These are phyloP conservation scores for Kalanchoe fedtschenkoi DNA, from an alignment of 164 flowering plant species.

Conservation along the genomic window DNA sequence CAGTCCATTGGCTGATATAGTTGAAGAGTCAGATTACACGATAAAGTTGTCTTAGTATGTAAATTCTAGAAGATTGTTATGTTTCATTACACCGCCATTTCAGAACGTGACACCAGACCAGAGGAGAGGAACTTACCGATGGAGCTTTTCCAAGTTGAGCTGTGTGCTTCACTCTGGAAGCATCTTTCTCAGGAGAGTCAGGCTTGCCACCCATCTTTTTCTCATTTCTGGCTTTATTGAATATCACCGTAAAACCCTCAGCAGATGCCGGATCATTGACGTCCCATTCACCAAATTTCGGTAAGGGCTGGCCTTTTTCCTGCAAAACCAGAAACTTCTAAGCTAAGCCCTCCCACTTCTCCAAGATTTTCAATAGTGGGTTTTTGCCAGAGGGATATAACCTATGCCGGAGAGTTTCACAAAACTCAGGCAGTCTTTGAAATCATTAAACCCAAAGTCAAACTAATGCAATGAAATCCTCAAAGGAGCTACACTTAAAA, in stretches of 20 bases:
- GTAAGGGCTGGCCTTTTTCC: slow-evolving; percentile 7
- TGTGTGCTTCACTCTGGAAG: background rate
- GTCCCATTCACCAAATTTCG: slow-evolving; percentile 8
- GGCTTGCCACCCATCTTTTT: slow-evolving; percentile 5
- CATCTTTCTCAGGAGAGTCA: slow-evolving; percentile 4
- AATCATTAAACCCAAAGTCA: background rate
- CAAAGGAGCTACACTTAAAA: no score
- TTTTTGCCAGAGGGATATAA: background rate
- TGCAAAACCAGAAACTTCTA: background rate
- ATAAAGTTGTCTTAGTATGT: no score
- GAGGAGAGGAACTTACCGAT: background rate
- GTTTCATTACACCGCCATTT: background rate
- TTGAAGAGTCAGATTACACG: no score
- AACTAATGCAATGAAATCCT: no score
- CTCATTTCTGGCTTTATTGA: slow-evolving; percentile 1
- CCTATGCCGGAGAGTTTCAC: background rate
- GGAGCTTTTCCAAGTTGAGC: slow-evolving; percentile 3
- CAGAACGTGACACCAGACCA: background rate
- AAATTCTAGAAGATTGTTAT: background rate
- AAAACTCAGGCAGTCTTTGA: background rate
- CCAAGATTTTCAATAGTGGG: no score
- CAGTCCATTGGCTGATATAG: no score
- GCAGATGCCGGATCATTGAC: slow-evolving; percentile 8
- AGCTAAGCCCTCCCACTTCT: background rate
- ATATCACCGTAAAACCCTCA: slow-evolving; percentile 3